A percentile compares a stretch with the other conserved stretches of the same genome.
These are phyloP conservation scores for Iberis pinnata DNA, from an alignment of 345 rosid genomes.

Conservation along the genomic window DNA sequence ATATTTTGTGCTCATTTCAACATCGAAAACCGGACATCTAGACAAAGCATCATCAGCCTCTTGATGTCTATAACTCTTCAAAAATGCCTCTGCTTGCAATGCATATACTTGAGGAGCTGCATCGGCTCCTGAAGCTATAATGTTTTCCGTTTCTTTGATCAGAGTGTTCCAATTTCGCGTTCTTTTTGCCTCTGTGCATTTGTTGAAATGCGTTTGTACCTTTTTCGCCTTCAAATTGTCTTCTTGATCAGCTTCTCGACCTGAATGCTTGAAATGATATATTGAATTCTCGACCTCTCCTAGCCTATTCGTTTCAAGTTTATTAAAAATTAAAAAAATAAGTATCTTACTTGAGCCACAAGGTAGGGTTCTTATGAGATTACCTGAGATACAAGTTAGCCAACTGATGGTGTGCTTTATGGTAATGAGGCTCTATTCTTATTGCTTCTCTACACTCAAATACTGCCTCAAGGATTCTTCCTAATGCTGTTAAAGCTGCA, in stretches of 20 bases:
- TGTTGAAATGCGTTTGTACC: constrained; percentile 52
- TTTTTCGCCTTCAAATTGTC: constrained; percentile 55
- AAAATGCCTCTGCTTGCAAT: constrained; percentile 80
- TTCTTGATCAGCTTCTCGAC: constrained; percentile 66
- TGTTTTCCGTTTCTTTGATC: constrained; percentile 46
- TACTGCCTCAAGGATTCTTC: constrained; percentile 72
- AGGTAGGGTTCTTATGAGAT: constrained; percentile 11
- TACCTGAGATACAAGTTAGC: constrained; percentile 74
- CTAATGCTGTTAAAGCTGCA: constrained; percentile 75
- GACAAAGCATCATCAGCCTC: constrained; percentile 59
- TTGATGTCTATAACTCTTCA: constrained; percentile 61
- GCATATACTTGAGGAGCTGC: constrained; percentile 86
- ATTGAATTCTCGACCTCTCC: constrained; percentile 78
- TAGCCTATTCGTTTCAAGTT: constrained; percentile 42
- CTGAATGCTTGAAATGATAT: constrained; percentile 73
- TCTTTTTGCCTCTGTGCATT: constrained; percentile 63
- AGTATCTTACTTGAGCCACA: not conserved
- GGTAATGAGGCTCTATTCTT: constrained; percentile 73
- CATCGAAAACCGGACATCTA: constrained; percentile 48
- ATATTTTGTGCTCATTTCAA: constrained; percentile 54
- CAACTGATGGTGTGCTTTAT: constrained; percentile 86
- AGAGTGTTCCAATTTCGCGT: constrained; percentile 59
- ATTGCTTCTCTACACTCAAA: constrained; percentile 90
- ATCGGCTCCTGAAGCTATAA: constrained; percentile 65
- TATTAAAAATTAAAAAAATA: too few relatives aligned